Base-by-base conservation (phyloP, 768 basidiomycete genomes). In the Suillus clintonianus region DNA sequence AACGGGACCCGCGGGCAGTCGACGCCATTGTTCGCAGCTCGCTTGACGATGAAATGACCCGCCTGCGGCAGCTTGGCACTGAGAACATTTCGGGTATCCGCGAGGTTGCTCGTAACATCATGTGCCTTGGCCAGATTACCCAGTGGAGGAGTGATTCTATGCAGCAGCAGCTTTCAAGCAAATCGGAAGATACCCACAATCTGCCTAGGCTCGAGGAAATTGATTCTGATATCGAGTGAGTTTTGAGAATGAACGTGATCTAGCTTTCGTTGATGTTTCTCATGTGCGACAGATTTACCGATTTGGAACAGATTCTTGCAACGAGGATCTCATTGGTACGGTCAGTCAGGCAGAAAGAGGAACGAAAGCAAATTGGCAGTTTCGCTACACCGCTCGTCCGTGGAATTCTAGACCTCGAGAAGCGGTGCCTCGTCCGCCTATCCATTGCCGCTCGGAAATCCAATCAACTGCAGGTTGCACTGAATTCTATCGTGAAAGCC, bases 31-130 rank as follows among this genome's bases (percentile, higher is more conserved):
- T 93, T 30, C 79, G 82, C n/a, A 72, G 69, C 14, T 81, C 85
- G 0, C 76, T 95, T 45, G 71, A 74, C 4, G 75, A 81, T 51
- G 91, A 95, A 70, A 86, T 93, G 80, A 77, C 78, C 39, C 84
- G 83, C 14, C 80, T 99, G 42, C 83, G 85, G 6, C 69, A 65
- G 0, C 79, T 95, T 15, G 91, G 91, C 0, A 83, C 89, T 53
- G 96, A 98, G 75, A 88, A 93, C 68, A 83, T 96, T 64, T 81
- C 84, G 0, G 90, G 92, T 66, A 90, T 95, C 60, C 85, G 88
- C 24, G 82, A 86, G 64, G 84, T 87, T 15, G 76, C 86, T 13
- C 86, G 85, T 61, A 90, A 88, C 64, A 77, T 98, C 4, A 87
- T 98, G 80, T 96, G 90, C 66, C 80, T 99, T 36, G 79, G 86